Percentiles rank a stretch among this genome's conserved stretches.
Evolutionary conservation across 805 yeast genomes (phyloP).

Genomic region (Grigorovia yakushimaensis): DNA sequence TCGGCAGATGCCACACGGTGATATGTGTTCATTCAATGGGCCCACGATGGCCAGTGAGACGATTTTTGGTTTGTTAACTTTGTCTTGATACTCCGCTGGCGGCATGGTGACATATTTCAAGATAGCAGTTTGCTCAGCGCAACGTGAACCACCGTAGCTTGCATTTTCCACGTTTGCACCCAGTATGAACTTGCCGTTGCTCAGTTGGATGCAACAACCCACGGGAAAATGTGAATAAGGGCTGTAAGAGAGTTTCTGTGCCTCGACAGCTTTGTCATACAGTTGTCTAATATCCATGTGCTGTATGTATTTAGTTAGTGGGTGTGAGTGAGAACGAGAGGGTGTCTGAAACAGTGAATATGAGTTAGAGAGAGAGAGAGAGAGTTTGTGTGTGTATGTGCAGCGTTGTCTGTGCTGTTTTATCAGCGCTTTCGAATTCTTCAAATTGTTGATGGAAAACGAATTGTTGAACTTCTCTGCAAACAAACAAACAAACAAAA

Average conservation of each 20-base stretch:
- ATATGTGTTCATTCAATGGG: constrained; percentile 39
- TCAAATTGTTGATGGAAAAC: too few species aligned
- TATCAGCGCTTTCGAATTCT: too few species aligned
- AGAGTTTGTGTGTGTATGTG: too few species aligned
- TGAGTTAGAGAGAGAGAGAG: too few species aligned
- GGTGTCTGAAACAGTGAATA: too few species aligned
- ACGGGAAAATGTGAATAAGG: constrained; percentile 48
- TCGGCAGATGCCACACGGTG: constrained; percentile 94
- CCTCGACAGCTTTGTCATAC: constrained; percentile 25
- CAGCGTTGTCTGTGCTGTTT: too few species aligned
- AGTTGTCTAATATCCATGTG: constrained; percentile 6
- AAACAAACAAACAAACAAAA: not conserved
- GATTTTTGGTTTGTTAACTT: constrained; percentile 24
- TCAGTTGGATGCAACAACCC: constrained; percentile 64
- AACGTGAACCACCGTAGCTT: constrained; percentile 67
- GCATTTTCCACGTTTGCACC: constrained; percentile 96
- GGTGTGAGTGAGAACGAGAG: not conserved
- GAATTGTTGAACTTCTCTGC: too few species aligned
- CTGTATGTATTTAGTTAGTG: not conserved
- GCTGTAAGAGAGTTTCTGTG: constrained; percentile 36
- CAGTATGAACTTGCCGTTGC: constrained; percentile 36
- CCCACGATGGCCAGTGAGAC: constrained; percentile 26
- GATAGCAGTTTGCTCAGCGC: constrained; percentile 69
- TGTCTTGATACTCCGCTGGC: constrained; percentile 1
- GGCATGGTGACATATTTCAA: constrained; percentile 39